phyloP scores from a whole-genome alignment of 192 early-diverging fungal genomes.

The Coemansia nantahalensis region DNA sequence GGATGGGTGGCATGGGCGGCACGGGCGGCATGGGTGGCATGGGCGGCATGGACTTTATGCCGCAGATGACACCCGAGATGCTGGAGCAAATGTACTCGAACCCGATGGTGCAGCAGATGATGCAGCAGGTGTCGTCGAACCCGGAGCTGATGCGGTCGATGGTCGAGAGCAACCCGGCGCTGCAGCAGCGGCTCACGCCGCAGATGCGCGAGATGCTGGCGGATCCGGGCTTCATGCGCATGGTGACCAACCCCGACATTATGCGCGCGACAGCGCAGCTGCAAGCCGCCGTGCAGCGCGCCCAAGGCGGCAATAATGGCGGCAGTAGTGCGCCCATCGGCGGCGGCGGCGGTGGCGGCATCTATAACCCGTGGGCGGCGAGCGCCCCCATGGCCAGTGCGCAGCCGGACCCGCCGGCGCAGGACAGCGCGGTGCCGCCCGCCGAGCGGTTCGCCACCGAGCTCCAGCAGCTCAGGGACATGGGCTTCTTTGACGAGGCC shows the following conservation, averaged over 20 bases:
- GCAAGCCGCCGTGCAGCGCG: slow-evolving; percentile 42
- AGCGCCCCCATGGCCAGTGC: slow-evolving; percentile 13
- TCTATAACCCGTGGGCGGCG: slow-evolving; percentile 47
- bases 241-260: slow-evolving; percentile 83
- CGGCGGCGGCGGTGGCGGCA: slow-evolving; percentile 10
- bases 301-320: slow-evolving; percentile 21
- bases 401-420: too few species aligned
- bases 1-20: slow-evolving; percentile 58
- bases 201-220: slow-evolving; percentile 84
- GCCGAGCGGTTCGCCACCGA: slow-evolving; percentile 65
- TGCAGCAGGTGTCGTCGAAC: slow-evolving; percentile 78
- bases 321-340: too few species aligned
- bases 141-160: slow-evolving; percentile 84
- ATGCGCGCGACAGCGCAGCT: slow-evolving; percentile 73
- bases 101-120: slow-evolving; percentile 78
- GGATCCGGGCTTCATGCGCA: slow-evolving; percentile 71
- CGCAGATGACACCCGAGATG: slow-evolving; percentile 59
- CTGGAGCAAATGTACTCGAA: slow-evolving; percentile 77
- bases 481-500: slow-evolving; percentile 90
- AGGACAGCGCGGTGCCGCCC: too few species aligned
- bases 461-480: slow-evolving; percentile 85
- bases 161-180: slow-evolving; percentile 77
- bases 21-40: slow-evolving; percentile 61
- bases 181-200: slow-evolving; percentile 74
- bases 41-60: slow-evolving; percentile 61